phyloP scores from a whole-genome alignment of 2,329 filamentous ascomycete species.

The Achaetomium macrosporum region DNA sequence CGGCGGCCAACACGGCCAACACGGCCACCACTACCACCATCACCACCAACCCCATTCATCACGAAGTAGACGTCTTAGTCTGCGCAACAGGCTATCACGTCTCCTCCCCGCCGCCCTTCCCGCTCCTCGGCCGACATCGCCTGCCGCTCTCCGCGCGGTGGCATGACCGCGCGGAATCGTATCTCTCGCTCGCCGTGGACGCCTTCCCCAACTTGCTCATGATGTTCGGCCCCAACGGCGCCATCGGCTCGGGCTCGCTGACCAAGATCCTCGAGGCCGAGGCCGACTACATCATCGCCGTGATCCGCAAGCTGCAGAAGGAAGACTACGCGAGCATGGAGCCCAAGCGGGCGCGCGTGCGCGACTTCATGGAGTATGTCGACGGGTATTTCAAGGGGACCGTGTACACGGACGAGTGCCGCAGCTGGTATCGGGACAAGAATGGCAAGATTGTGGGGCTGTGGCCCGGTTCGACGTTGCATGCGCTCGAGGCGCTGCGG shows the following conservation, averaged over 20 bases:
- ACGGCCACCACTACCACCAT: too few relatives aligned
- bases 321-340: conserved; percentile 41
- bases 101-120: conserved; percentile 36
- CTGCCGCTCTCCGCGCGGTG: conserved; percentile 36
- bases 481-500: conserved; percentile 38
- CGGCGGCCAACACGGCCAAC: conserved; percentile 24
- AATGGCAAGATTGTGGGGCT: conserved; percentile 37
- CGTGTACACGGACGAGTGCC: conserved; percentile 44
- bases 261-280: conserved; percentile 43
- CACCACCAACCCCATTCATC: too few relatives aligned
- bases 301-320: conserved; percentile 43
- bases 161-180: conserved; percentile 35
- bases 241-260: conserved; percentile 42
- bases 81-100: conserved; percentile 44
- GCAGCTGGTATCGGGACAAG: conserved; percentile 46
- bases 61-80: conserved; percentile 40
- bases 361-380: conserved; percentile 43
- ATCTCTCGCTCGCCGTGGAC: conserved; percentile 41
- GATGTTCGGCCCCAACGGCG: conserved; percentile 44
- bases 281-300: conserved; percentile 42
- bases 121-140: conserved; percentile 35
- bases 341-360: conserved; percentile 38
- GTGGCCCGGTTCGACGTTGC: conserved; percentile 42
- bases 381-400: conserved; percentile 43
- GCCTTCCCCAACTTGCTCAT: conserved; percentile 46